Base-by-base conservation (phyloP, 2,329 filamentous ascomycete species). In the Cercospora zeae-maydis region DNA sequence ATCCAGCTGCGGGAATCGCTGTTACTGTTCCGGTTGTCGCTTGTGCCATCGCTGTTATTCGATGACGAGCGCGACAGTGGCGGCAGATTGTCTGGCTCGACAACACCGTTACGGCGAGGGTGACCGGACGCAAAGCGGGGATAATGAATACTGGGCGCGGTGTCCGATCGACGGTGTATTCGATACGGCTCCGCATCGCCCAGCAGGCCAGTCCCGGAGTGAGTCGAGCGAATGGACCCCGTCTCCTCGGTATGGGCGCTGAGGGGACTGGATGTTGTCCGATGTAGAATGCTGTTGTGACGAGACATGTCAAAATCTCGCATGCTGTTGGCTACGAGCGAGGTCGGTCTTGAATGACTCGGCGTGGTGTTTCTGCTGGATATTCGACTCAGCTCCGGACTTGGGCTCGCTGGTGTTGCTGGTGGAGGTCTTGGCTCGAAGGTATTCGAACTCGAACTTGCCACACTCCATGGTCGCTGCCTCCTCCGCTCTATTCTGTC, bases 1-100 rank as follows among this genome's bases (percentile, higher is more conserved):
- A 90, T 83, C 87, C 87, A 90, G 74, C 86, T 89, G 67, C 87
- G 79, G 59, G 84, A 85, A 59, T 79, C 81, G 62, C 78, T 77
- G 45, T 59, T 67, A 33, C 63, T 69, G 60, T 68, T 70, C 3
- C 67, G 62, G n/a, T 67, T 61, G 8, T 71, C 71, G 16, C 56
- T 67, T 24, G 51, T 65, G 7, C 59, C 55, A 56, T 80, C 78
- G 61, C 70, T 71, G 21, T 63, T 71, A 30, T 65, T 68, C 7
- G 71, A 70, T 11, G 71, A 73, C 8, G 70, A 68, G 10, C 73
- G 67, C 14, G 72, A 72, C 8, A 75, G 67, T 24, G 85, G 81
- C 21, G 86, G 84, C 64, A 85, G 83, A 64, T 80, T 76, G 66
- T 81, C 80, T 1, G 80, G 80, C 68, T 82, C 81, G 9, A 88